Evolutionary conservation across 106 monocot genomes (phyloP).

Genomic region (Allium cepa): DNA sequence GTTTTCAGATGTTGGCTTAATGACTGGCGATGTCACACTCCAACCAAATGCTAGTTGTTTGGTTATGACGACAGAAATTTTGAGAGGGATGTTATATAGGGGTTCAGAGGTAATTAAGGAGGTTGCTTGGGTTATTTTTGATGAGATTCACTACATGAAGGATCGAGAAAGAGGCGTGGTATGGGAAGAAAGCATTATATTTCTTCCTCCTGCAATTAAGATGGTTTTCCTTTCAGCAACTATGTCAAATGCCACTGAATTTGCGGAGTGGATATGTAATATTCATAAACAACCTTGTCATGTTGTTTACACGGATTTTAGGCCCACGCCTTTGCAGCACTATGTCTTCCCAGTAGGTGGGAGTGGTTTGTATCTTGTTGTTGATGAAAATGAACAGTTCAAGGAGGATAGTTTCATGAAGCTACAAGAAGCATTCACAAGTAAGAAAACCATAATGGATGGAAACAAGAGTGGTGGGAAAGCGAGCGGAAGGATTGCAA

Average conservation of each 20-base stretch:
- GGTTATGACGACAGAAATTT: slow-evolving; percentile 98
- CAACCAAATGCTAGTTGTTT: slow-evolving; percentile 89
- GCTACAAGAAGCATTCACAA: slow-evolving; percentile 77
- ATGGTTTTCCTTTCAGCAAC: slow-evolving; percentile 98
- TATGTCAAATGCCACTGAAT: slow-evolving; percentile 98
- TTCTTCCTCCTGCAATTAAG: slow-evolving; percentile 90
- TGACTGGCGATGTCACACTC: slow-evolving; percentile 95
- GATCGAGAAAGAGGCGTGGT: slow-evolving; percentile 97
- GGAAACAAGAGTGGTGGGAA: slow-evolving; percentile 40
- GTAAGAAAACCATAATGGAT: slow-evolving; percentile 35
- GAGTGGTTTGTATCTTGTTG: slow-evolving; percentile 85
- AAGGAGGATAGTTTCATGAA: slow-evolving; percentile 85
- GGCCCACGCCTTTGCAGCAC: slow-evolving; percentile 95
- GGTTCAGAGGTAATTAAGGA: slow-evolving; percentile 95
- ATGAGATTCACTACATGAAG: slow-evolving; percentile 99
- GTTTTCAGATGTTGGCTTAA: slow-evolving; percentile 91
- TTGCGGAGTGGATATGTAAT: slow-evolving; percentile 98
- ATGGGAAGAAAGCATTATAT: slow-evolving; percentile 99
- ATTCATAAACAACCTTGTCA: slow-evolving; percentile 97
- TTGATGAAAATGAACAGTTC: slow-evolving; percentile 96
- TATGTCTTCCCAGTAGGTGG: slow-evolving; percentile 94
- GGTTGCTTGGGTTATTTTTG: slow-evolving; percentile 98
- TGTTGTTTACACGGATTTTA: slow-evolving; percentile 97
- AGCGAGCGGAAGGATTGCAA: slow-evolving; percentile 62
- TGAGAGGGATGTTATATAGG: slow-evolving; percentile 94